Percentiles rank a stretch among this genome's conserved stretches.
Evolutionary conservation across 2,329 filamentous ascomycete genomes (phyloP).

Genomic region (Hypomyces rosellus): DNA sequence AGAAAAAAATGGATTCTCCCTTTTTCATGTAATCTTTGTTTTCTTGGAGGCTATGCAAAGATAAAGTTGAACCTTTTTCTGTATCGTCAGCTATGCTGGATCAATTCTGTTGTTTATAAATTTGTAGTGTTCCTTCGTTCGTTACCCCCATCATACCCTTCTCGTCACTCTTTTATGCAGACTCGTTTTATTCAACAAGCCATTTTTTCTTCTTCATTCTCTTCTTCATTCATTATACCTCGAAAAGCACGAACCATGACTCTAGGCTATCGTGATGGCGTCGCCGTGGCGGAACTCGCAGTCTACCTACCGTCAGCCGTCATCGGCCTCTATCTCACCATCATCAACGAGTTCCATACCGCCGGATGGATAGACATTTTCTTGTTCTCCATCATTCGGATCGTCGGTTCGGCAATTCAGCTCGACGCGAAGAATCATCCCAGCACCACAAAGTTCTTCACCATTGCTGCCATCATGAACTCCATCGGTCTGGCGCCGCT

Average conservation of each 20-base stretch:
- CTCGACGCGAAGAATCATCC: background rate
- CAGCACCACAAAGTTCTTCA: background rate
- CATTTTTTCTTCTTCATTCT: too few species aligned
- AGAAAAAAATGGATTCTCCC: too few species aligned
- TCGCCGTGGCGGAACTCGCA: background rate
- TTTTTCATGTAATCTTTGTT: background rate
- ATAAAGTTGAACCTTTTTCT: too few species aligned
- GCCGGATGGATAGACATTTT: background rate
- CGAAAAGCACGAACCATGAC: background rate
- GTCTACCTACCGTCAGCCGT: background rate
- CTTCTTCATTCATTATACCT: background rate
- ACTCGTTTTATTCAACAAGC: too few species aligned
- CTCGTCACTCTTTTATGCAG: background rate
- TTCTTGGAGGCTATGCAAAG: background rate
- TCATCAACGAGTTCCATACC: slow-evolving; percentile 2
- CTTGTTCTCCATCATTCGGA: background rate
- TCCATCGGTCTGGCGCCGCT: slow-evolving; percentile 1
- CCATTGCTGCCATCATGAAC: slow-evolving; percentile 1
- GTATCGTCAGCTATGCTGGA: too few species aligned
- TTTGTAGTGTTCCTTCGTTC: too few species aligned
- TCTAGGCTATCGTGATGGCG: background rate
- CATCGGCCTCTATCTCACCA: background rate
- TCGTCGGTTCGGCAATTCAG: background rate
- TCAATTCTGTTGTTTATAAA: too few species aligned
- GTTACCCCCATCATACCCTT: background rate